These are phyloP conservation scores for Chimonanthus praecox DNA, from an alignment of 164 flowering plant species.

Conservation along the genomic window DNA sequence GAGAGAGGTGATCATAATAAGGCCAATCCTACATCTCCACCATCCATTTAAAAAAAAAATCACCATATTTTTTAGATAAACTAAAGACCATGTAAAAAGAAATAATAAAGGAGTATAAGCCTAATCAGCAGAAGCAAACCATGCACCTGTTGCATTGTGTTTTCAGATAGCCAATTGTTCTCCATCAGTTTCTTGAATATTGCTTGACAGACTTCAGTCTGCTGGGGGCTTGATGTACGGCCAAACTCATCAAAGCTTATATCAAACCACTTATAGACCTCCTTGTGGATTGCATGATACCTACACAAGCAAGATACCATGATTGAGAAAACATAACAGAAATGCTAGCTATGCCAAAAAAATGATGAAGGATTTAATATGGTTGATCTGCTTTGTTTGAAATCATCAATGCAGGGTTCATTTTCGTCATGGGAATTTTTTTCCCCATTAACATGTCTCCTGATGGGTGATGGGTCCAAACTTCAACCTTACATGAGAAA, in stretches of 20 bases:
- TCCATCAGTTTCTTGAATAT: conserved; percentile 73
- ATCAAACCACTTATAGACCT: conserved; percentile 83
- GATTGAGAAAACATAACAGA: not conserved
- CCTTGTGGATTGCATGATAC: conserved; percentile 80
- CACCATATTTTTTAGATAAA: no score
- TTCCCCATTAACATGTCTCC: no score
- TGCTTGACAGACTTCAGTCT: conserved; percentile 87
- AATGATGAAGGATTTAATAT: not conserved
- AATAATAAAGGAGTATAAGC: not conserved
- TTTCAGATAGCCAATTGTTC: conserved; percentile 84
- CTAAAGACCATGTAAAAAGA: not conserved
- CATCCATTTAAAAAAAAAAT: no score
- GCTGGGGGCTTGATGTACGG: conserved; percentile 84
- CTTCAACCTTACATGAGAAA: no score
- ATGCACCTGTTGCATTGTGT: conserved; percentile 79
- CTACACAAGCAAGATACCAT: conserved; percentile 25
- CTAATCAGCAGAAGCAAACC: not conserved
- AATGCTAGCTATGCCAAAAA: not conserved
- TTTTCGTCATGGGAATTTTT: no score
- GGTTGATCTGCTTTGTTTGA: no score
- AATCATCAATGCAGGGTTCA: no score
- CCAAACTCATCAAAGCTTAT: conserved; percentile 95
- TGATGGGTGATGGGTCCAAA: no score
- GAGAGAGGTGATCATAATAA: no score
- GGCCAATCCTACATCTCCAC: no score